Percentiles rank a stretch among this genome's conserved stretches.
phyloP scores from a whole-genome alignment of 805 yeast genomes.

The Kuraishia cidri region DNA sequence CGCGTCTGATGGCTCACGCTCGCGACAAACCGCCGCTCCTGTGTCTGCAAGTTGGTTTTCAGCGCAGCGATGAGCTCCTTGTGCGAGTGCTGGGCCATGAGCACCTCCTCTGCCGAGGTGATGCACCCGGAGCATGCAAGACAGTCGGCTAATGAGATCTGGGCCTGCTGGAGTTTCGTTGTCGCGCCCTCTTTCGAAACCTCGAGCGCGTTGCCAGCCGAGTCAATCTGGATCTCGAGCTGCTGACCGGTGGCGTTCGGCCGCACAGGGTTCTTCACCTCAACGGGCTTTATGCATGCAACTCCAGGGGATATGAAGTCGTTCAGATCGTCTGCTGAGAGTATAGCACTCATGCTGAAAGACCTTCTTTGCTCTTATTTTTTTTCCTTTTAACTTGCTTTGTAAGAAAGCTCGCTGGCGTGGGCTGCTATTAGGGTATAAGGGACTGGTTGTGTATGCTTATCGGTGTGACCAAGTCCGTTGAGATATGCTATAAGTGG shows the following conservation, averaged over 20 bases:
- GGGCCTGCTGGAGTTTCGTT: slow-evolving; percentile 62
- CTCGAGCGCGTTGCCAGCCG: slow-evolving; percentile 54
- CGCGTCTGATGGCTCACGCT: slow-evolving; percentile 84
- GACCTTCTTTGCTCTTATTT: too few relatives aligned
- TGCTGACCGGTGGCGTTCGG: slow-evolving; percentile 19
- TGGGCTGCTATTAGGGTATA: too few relatives aligned
- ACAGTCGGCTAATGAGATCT: slow-evolving; percentile 86
- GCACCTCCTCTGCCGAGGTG: slow-evolving; percentile 93
- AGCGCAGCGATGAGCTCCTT: slow-evolving; percentile 62
- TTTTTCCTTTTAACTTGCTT: neutral
- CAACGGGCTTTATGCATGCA: slow-evolving; percentile 89
- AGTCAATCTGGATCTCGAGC: slow-evolving; percentile 49
- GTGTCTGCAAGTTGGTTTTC: slow-evolving; percentile 15
- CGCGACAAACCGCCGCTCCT: slow-evolving; percentile 46
- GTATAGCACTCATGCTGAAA: slow-evolving; percentile 78
- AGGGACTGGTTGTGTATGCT: too few relatives aligned
- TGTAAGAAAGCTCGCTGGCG: neutral
- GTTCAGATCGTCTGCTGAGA: slow-evolving; percentile 85
- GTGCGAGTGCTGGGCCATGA: slow-evolving; percentile 87
- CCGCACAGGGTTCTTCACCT: slow-evolving; percentile 22
- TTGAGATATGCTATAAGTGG: too few relatives aligned
- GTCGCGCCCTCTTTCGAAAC: slow-evolving; percentile 51
- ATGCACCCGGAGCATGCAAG: slow-evolving; percentile 96
- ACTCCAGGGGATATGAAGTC: slow-evolving; percentile 93
- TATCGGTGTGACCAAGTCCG: too few relatives aligned